Evolutionary conservation across 768 basidiomycete species (phyloP), one percentile per base, ranked within the genome.

Genomic region (Fomitopsis serialis): DNA sequence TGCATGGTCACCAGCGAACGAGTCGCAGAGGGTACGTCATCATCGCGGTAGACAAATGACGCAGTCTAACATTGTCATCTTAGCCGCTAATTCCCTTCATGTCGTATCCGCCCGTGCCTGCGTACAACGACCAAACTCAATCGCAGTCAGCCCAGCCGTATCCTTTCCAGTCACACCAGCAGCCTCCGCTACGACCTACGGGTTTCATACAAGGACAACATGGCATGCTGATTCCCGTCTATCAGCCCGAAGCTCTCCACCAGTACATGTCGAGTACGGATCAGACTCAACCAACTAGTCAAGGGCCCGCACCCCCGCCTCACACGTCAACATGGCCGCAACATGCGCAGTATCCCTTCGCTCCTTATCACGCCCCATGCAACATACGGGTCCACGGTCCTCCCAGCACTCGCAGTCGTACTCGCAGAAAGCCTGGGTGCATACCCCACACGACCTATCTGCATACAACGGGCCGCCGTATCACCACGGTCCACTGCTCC

Each of bases 201-300:
- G 84, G 85, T 1, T 89, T 88, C 61, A 79, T 86, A 50, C 85
- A 87, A 55, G 81, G 82, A 51, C 84, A 87, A 52, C 82, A 85
- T 48, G 85, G 87, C 4, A 80, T 80, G n/a, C 72, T 89, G 25
- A 78, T 87, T 40, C 78, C 87, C 22, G 77, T 87, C 29, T 89
- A 89, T 78, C 78, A 62, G 23, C 81, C 81, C 2, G 87, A 89
- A 44, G 85, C 81, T 1, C 74, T 88, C 24, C 79, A 85, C 57
- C 79, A 81, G 50, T 88, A 88, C 59, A 82, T 88, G 80, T 64
- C 82, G 22, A 70, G 50, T 35, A 42, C 55, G 21, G 40, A 48
- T 8, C 70, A 72, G 46, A 69, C 66, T 53, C 73, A 72, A 54
- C 57, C 64, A 24, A 5, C 37, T 15, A 15, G 7, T 15, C 54